Base-by-base conservation (phyloP, 495 filamentous ascomycete species). In the Annulohypoxylon bovei region DNA sequence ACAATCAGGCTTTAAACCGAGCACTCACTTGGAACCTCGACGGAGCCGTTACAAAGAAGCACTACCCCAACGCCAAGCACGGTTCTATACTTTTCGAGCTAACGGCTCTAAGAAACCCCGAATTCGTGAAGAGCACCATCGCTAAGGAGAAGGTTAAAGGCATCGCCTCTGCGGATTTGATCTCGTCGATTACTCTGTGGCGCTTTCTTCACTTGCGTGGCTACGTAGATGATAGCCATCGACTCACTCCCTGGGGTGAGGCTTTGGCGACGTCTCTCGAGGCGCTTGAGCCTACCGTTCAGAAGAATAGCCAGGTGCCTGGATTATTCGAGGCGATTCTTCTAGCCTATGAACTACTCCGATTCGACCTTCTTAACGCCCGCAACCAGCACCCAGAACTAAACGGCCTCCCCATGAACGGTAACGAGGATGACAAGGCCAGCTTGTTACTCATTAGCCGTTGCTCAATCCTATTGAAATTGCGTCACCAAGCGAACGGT, bases 151-250 rank as follows among this genome's bases (percentile, higher is more conserved):
- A 83, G 66, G 72, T 75, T 20, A 75, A 72, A 75, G 79, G 82
- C 20, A 73, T 92, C 9, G 83, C 83, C 39, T 85, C 86, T n/a
- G 84, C 87, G 62, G 84, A 90, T n/a, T 87, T 97, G 68, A 86
- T 98, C 50, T 78, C 90, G 9, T 87, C 88, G 18, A 92, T 97
- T 74, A 87, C 91, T 3, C 79, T 93, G 52, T 97, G 93, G 91
- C 88, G 93, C 40, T 95, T 97, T 78, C 82, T 98, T 28, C 93
- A 98, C 76, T 83, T 98, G 40, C 90, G 94, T 49, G 93, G 88
- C 8, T 98, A 97, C 70, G 81, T 95, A 37, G 87, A 96, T 67
- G 86, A 90, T 50, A 87, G 89, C 49, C 95, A 98, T 78, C 84
- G 88, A 62, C 85, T 98, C 27, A 97, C 94, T 6, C 66, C 78